A percentile compares a stretch with the other conserved stretches of the same genome.
Evolutionary conservation across 1,139 yeast species (phyloP).

Genomic region (Debaryomycetaceae sp.): DNA sequence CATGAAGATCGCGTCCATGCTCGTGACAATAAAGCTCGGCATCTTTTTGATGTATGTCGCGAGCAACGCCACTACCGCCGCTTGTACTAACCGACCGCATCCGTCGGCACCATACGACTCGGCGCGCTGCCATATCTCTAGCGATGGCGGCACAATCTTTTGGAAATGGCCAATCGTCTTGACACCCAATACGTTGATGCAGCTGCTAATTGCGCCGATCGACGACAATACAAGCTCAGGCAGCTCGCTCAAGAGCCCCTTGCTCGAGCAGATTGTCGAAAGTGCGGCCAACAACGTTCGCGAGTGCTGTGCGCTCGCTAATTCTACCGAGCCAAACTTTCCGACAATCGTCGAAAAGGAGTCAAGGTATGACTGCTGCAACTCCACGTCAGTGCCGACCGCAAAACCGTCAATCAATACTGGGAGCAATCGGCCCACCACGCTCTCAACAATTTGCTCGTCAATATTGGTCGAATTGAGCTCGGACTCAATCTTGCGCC

Average conservation of each 20-base stretch:
- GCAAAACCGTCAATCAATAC: constrained; percentile 36
- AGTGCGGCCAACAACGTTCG: constrained; percentile 39
- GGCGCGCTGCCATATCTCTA: constrained; percentile 41
- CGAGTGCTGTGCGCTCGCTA: constrained; percentile 26
- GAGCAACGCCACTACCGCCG: constrained; percentile 60
- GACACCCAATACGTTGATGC: constrained; percentile 70
- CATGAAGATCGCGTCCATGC: constrained; percentile 49
- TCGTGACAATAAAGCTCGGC: constrained; percentile 75
- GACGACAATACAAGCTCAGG: constrained; percentile 69
- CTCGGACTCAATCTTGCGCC: constrained; percentile 61
- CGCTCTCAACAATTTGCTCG: constrained; percentile 29
- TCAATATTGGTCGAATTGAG: constrained; percentile 29
- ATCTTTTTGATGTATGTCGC: constrained; percentile 72
- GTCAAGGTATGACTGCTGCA: constrained; percentile 63
- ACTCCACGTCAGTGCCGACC: constrained; percentile 28
- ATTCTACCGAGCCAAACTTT: constrained; percentile 43
- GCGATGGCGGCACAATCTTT: constrained; percentile 67
- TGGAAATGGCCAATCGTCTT: constrained; percentile 80
- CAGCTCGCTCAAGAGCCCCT: constrained; percentile 40
- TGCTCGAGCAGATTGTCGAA: constrained; percentile 38
- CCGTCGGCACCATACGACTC: constrained; percentile 9
- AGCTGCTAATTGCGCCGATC: constrained; percentile 57
- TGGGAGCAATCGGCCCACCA: constrained; percentile 35
- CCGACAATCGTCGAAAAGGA: constrained; percentile 52
- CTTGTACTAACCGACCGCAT: constrained; percentile 35